Conservation (phyloP, 2,329 filamentous ascomycete genomes). For the Colletotrichum navitas region DNA sequence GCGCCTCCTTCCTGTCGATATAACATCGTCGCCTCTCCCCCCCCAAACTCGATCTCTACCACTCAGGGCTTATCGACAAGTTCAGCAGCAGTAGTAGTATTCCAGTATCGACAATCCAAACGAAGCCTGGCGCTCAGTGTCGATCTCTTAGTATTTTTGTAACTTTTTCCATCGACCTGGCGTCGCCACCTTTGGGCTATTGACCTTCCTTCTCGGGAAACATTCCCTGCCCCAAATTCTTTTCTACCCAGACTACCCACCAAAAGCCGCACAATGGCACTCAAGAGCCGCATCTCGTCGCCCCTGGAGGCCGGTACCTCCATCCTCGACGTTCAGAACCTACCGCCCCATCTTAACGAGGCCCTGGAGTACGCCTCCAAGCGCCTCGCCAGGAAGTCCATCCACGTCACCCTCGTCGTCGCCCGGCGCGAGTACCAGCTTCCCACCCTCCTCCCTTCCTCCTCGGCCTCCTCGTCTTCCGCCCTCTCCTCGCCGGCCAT, state of each 20-base stretch:
- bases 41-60: background rate
- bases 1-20: slow-evolving; percentile 16
- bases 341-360: slow-evolving; percentile 66
- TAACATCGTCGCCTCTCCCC: slow-evolving; percentile 14
- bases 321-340: slow-evolving; percentile 67
- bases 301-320: slow-evolving; percentile 73
- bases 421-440: slow-evolving; percentile 69
- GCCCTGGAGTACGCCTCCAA: slow-evolving; percentile 71
- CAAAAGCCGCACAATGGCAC: slow-evolving; percentile 52
- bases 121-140: slow-evolving; percentile 37
- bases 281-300: slow-evolving; percentile 71
- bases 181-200: slow-evolving; percentile 12
- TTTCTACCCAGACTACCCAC: slow-evolving; percentile 43
- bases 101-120: slow-evolving; percentile 21
- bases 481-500: slow-evolving; percentile 49
- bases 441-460: slow-evolving; percentile 52
- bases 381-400: slow-evolving; percentile 65
- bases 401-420: slow-evolving; percentile 70
- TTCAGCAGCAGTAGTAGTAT: slow-evolving; percentile 26
- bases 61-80: slow-evolving; percentile 8
- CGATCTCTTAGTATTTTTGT: slow-evolving; percentile 2
- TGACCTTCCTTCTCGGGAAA: background rate
- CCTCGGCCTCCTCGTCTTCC: slow-evolving; percentile 44
- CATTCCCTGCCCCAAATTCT: slow-evolving; percentile 16
- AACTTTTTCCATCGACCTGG: slow-evolving; percentile 16